phyloP scores from a whole-genome alignment of 163 green algal species.

The Scenedesmus sp. region DNA sequence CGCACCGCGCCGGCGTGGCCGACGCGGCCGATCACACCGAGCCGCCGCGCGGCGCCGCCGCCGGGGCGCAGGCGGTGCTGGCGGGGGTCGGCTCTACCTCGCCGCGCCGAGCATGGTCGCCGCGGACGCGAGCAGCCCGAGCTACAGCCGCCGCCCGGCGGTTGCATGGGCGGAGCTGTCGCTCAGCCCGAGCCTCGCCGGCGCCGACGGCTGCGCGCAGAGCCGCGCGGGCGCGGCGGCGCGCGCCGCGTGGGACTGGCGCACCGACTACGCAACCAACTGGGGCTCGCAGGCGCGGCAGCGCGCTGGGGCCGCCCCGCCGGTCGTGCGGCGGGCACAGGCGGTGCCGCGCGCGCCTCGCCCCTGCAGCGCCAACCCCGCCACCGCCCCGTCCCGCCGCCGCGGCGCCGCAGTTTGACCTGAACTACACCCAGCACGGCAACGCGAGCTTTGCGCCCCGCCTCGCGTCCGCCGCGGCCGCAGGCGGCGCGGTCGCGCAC shows the following conservation, averaged over 20 bases:
- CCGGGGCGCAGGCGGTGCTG: constrained; percentile 35
- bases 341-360: too few species aligned
- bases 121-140: not conserved
- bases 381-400: too few species aligned
- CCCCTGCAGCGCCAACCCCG: too few species aligned
- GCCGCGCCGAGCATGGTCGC: not conserved
- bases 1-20: too few species aligned
- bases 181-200: not conserved
- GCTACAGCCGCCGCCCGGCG: constrained; percentile 21
- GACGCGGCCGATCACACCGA: too few species aligned
- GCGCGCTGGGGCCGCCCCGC: too few species aligned
- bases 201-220: constrained; percentile 29
- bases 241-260: not conserved
- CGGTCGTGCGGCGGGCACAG: too few species aligned
- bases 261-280: constrained; percentile 15
- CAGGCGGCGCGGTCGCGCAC: not conserved
- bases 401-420: constrained; percentile 7
- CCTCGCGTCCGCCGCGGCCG: not conserved
- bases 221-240: not conserved
- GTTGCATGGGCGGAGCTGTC: constrained; percentile 19
- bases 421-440: not conserved
- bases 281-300: constrained; percentile 30
- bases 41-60: too few species aligned
- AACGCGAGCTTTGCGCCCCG: constrained; percentile 10
- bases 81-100: constrained; percentile 16